Evolutionary conservation across 164 flowering plant genomes (phyloP), one percentile per base, ranked within the genome.

Genomic region (Santalum album): DNA sequence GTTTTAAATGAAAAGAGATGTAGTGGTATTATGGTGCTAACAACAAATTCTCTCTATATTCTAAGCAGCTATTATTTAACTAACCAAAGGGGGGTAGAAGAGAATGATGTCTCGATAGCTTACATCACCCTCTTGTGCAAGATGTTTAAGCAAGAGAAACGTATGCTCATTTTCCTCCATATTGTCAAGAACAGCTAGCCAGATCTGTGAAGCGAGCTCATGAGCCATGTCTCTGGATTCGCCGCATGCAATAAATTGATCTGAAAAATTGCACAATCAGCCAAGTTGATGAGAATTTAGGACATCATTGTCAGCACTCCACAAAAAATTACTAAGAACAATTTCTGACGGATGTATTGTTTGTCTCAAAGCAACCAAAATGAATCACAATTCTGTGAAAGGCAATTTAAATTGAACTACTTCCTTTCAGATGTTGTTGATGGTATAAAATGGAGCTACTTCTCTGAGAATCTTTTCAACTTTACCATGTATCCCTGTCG

Each of bases 211-310:
- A 69, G 83, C 83, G 40, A 84, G 88, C 64, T 87, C 90, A 51
- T 85, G 65, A 9, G 96, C 90, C 39, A 45, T 57, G 54, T 87
- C 86, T 45, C 75, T 72, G 19, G 90, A 76, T 60, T 79, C 75
- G 2, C 96, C 96, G 57, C 86, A 81, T 32, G 92, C 81, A 59
- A 85, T 75, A 49, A 87, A 82, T 68, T 87, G 96, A 75, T 87
- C 96, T 87, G 91, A 65, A 19, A 38, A 51, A 53, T 44, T 5
- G 12, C 23, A 40, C 32, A 34, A 14, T 43, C 19, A 21, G 3
- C 24, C 16, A 25, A 38, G 44, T 45, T n/a, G 18, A 32, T 18
- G 18, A 14, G 24, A n/a, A 29, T 25, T 12, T 10, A 22, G 24
- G 29, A 43, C 20, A 32, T 29, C 34, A 3, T 9, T 3, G 4